Percentiles rank a stretch among this genome's conserved stretches.
These are phyloP conservation scores for Scleroderma bovista DNA, from an alignment of 768 basidiomycete genomes.

Conservation along the genomic window DNA sequence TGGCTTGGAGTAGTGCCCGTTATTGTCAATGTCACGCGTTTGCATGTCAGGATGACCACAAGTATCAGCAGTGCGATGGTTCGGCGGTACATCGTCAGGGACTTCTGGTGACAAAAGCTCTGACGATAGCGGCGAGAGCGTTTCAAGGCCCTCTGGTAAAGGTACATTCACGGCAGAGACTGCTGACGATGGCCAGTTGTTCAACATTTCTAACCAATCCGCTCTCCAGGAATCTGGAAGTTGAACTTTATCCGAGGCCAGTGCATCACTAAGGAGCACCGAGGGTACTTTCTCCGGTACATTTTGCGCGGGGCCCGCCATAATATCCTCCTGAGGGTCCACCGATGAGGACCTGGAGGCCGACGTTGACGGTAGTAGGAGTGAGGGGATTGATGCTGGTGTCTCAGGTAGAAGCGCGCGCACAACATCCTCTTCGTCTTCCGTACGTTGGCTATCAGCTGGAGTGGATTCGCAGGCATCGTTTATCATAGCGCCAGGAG, in stretches of 20 bases:
- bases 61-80: not conserved
- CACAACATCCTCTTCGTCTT: conserved; percentile 20
- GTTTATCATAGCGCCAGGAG: not conserved
- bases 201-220: not conserved
- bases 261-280: too few species aligned
- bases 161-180: not conserved
- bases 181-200: not conserved
- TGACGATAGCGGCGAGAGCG: not conserved
- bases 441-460: conserved; percentile 1
- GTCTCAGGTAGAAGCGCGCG: conserved; percentile 11
- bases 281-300: not conserved
- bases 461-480: conserved; percentile 10
- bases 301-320: not conserved
- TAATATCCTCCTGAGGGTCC: not conserved
- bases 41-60: not conserved
- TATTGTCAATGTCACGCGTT: not conserved
- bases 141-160: not conserved
- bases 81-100: not conserved
- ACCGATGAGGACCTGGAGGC: conserved; percentile 3
- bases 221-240: not conserved
- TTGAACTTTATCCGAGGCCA: not conserved
- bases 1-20: not conserved
- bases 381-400: conserved; percentile 2
- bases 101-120: not conserved
- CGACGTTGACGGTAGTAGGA: conserved; percentile 2